phyloP scores from a whole-genome alignment of 108 stramenopile genomes.

The Cyclotella cryptica region DNA sequence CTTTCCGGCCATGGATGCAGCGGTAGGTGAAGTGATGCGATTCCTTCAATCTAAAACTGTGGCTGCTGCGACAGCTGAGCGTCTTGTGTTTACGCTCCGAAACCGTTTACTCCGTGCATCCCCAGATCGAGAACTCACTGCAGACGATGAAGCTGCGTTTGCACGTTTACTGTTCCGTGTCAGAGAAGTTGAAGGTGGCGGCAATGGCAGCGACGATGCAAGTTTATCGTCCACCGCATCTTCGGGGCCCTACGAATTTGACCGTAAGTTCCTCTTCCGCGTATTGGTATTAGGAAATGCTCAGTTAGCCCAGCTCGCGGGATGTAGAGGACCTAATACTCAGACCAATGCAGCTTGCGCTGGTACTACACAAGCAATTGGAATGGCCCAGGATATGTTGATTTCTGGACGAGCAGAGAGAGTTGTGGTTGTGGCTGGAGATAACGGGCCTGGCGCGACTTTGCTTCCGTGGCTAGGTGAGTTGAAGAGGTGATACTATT shows the following conservation, averaged over 20 bases:
- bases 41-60: slow-evolving; percentile 91
- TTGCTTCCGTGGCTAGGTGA: slow-evolving; percentile 93
- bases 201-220: slow-evolving; percentile 40
- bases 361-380: slow-evolving; percentile 96
- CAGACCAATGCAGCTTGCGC: slow-evolving; percentile 98
- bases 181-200: slow-evolving; percentile 58
- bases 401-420: slow-evolving; percentile 92
- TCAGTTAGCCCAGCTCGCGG: slow-evolving; percentile 95
- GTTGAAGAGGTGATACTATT: background rate
- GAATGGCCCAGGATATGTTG: slow-evolving; percentile 96
- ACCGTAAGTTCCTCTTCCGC: slow-evolving; percentile 97
- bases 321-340: slow-evolving; percentile 95
- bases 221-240: slow-evolving; percentile 48
- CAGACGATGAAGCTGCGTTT: slow-evolving; percentile 88
- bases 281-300: slow-evolving; percentile 95
- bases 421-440: slow-evolving; percentile 94
- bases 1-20: slow-evolving; percentile 97
- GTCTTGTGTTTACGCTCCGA: slow-evolving; percentile 83
- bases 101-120: slow-evolving; percentile 76
- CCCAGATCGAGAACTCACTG: slow-evolving; percentile 70
- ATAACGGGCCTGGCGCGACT: slow-evolving; percentile 91
- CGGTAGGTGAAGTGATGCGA: slow-evolving; percentile 95
- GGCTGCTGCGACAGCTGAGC: slow-evolving; percentile 74
- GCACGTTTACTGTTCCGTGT: slow-evolving; percentile 77
- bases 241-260: slow-evolving; percentile 84